Evolutionary conservation across 495 filamentous ascomycete species (phyloP).

Genomic region (Neurospora discreta): DNA sequence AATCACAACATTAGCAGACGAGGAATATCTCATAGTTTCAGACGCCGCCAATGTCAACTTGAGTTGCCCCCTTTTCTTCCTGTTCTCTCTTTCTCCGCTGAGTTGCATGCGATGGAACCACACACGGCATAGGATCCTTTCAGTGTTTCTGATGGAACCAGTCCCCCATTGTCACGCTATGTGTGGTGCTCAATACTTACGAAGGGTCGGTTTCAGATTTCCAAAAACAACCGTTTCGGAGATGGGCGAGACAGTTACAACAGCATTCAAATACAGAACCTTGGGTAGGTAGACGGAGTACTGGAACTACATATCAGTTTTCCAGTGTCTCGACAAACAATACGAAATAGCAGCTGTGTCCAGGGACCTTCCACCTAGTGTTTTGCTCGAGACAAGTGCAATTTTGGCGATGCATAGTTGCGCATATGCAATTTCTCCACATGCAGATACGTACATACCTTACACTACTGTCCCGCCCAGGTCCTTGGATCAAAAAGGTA

Average conservation of each 20-base stretch:
- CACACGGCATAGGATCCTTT: neutral
- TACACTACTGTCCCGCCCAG: neutral
- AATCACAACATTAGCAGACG: neutral
- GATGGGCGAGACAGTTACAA: neutral
- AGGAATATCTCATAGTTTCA: neutral
- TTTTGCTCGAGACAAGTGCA: neutral
- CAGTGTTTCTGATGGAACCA: neutral
- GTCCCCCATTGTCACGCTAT: neutral
- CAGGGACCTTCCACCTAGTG: neutral
- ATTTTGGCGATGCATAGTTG: neutral
- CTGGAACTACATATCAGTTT: too few relatives aligned
- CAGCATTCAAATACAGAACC: neutral
- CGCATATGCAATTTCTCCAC: neutral
- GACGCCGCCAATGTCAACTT: neutral
- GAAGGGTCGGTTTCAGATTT: neutral
- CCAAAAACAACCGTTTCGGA: neutral
- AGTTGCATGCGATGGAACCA: neutral
- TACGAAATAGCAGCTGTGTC: neutral
- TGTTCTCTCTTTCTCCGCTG: neutral
- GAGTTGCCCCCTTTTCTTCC: neutral
- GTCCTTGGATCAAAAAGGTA: neutral
- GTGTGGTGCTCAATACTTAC: neutral
- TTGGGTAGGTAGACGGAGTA: too few relatives aligned
- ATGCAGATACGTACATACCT: neutral
- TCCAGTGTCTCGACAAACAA: too few relatives aligned